phyloP scores from a whole-genome alignment of 192 early-diverging fungal genomes.

The Mortierella claussenii region DNA sequence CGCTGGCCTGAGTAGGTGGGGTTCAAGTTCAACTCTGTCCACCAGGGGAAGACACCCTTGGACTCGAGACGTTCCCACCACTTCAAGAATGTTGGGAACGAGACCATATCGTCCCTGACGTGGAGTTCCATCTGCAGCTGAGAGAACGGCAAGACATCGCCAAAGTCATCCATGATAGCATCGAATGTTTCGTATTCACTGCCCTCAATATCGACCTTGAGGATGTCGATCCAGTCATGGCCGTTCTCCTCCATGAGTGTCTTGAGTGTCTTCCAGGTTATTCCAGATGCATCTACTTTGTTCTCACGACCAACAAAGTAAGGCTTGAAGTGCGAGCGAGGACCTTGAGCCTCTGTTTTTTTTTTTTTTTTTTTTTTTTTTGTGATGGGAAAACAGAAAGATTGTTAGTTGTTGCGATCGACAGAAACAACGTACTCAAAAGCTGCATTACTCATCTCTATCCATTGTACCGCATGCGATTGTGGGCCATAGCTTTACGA shows the following conservation, averaged over 20 bases:
- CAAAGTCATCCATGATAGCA: conserved; percentile 48
- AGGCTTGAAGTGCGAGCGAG: conserved; percentile 22
- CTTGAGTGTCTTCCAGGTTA: conserved; percentile 28
- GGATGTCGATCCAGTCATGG: conserved; percentile 52
- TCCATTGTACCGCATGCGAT: too few relatives aligned
- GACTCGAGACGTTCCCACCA: conserved; percentile 48
- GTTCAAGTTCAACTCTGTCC: conserved; percentile 43
- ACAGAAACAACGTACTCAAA: too few relatives aligned
- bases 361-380: too few relatives aligned
- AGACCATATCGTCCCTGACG: conserved; percentile 1
- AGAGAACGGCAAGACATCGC: conserved; percentile 36
- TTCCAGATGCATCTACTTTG: conserved; percentile 1
- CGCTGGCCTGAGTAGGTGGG: conserved; percentile 9
- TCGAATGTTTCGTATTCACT: conserved; percentile 31
- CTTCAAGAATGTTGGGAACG: conserved; percentile 22
- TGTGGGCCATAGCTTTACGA: too few relatives aligned
- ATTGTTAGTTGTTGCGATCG: neutral
- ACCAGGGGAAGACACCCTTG: conserved; percentile 37
- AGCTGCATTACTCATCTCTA: too few relatives aligned
- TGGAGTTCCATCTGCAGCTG: conserved; percentile 47
- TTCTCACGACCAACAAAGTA: conserved; percentile 30
- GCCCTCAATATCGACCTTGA: conserved; percentile 51
- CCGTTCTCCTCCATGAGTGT: conserved; percentile 46
- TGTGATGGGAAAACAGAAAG: conserved; percentile 3
- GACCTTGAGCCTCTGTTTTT: conserved; percentile 30